Evolutionary conservation across 108 stramenopile genomes (phyloP).

Genomic region (Hondaea fermentalgiana): DNA sequence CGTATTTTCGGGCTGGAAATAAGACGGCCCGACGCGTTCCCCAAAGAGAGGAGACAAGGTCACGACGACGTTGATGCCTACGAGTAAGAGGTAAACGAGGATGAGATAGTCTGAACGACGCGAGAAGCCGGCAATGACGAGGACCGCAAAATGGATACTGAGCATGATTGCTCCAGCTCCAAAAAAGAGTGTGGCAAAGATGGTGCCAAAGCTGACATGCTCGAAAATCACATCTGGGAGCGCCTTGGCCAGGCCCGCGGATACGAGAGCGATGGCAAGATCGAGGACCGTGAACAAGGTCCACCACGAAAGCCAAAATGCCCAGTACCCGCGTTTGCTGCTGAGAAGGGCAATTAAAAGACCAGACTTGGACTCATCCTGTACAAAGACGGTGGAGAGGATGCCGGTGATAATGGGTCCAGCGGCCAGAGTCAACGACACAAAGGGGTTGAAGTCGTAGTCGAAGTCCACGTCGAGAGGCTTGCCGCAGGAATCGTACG

Average conservation of each 20-base stretch:
- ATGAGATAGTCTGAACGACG: background rate
- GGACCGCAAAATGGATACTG: background rate
- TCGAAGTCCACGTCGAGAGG: background rate
- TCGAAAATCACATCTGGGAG: background rate
- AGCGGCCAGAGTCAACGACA: background rate
- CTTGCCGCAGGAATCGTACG: background rate
- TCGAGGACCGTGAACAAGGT: background rate
- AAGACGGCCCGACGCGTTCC: background rate
- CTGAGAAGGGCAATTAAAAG: background rate
- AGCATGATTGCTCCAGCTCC: background rate
- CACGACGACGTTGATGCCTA: background rate
- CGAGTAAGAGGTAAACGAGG: background rate
- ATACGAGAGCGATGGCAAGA: background rate
- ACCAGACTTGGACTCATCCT: background rate
- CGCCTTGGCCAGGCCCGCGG: background rate
- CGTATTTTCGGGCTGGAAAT: background rate
- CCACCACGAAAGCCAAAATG: conserved; percentile 14
- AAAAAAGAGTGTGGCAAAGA: background rate
- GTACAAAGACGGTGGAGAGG: background rate
- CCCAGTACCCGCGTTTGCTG: background rate
- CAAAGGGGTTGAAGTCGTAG: background rate
- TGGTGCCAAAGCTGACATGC: background rate
- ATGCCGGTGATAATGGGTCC: background rate
- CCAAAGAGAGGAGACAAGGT: background rate
- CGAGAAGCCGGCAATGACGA: background rate